Evolutionary conservation across 2,329 filamentous ascomycete genomes (phyloP), one percentile per base, ranked within the genome.

Genomic region (Colletotrichum sp.): DNA sequence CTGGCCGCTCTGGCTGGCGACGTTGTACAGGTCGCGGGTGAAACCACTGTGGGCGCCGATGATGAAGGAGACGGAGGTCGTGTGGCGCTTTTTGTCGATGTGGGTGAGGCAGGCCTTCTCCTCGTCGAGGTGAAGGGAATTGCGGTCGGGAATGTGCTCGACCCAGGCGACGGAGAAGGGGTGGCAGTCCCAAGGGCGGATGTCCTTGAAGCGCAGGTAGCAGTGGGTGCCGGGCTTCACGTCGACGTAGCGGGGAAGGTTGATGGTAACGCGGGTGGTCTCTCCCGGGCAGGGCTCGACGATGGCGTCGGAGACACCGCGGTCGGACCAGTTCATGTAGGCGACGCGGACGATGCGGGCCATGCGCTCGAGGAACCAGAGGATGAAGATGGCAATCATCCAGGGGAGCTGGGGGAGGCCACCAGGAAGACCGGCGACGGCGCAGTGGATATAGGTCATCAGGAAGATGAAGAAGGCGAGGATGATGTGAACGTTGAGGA

Each of bases 21-120:
- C 92, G 80, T 94, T 88, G 87, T 92, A 98, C 4, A 99, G 91
- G 80, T 92, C 92, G 81, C 95, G 92, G 9, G 97, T 99, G 86
- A 98, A 94, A 34, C 96, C 96, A 0, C 94, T 96, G 76, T 97
- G 94, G 32, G 96, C 95, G 77, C 95, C 95, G 79, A 98, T 93
- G 80, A 99, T 89, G 80, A 98, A 95, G 1, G 94, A 96, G 76
- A 98, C 91, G 24, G 87, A 86, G 0, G 90, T 92, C 6, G 85
- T 87, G 70, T 86, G 83, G n/a, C 82, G 80, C 59, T 85, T 85
- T 72, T 88, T 86, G 77, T 86, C 83, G 21, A 86, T 78, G 8
- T 85, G 80, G 68, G 84, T 80, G 24, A 83, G 80, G 8, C 77
- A 77, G 55, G 87, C 83, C 83, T 85, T 87, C 81, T 87, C 89